Base-by-base conservation (phyloP, 108 stramenopile genomes). In the Skeletonema marinoi region DNA sequence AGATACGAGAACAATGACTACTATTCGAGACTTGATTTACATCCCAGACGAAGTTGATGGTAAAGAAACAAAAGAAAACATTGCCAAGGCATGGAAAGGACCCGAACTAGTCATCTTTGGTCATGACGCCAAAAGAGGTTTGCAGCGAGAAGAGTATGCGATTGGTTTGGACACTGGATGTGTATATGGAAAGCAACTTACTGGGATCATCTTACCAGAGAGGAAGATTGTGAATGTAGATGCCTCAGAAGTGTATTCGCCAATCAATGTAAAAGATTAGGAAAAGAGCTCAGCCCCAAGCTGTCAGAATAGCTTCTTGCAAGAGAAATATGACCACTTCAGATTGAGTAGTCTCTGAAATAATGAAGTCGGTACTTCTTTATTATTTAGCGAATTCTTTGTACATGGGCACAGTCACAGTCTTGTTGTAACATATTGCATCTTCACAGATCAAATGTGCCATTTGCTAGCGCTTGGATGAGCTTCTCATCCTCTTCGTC, bases 131-230 rank as follows among this genome's bases (percentile, higher is more conserved):
- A 75, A 74, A 62, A 74, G 96, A 35, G 95, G 95, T 41, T 66
- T 96, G 32, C 96, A 96, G 65, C 16, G 21, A 31, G 74, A 80
- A 32, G 46, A 60, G 44, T 80, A 87, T 70, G 95, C 95, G 35
- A 91, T 89, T 35, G 97, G 97, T 6, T 80, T 98, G 50, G 97
- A 98, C 74, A 92, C 96, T 25, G 97, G 97, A 6, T 93, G 91
- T 63, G 85, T 87, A 17, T 98, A 98, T 72, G 97, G 97, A 36
- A 90, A 88, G 48, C 60, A 76, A 21, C 74, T 97, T 44, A 95
- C 92, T n/a, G 94, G 90, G 1, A 80, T 92, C 30, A 75, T 95
- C 12, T 77, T 97, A 54, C 94, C 96, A 10, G 83, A 84, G 66
- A 59, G 67, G 35, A 77, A 78, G 33, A 35, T 93, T 31, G 92